Percentiles rank a stretch among this genome's conserved stretches.
Conservation (phyloP, 352 stramenopile species). For the Pythium rhizo-oryzae region DNA sequence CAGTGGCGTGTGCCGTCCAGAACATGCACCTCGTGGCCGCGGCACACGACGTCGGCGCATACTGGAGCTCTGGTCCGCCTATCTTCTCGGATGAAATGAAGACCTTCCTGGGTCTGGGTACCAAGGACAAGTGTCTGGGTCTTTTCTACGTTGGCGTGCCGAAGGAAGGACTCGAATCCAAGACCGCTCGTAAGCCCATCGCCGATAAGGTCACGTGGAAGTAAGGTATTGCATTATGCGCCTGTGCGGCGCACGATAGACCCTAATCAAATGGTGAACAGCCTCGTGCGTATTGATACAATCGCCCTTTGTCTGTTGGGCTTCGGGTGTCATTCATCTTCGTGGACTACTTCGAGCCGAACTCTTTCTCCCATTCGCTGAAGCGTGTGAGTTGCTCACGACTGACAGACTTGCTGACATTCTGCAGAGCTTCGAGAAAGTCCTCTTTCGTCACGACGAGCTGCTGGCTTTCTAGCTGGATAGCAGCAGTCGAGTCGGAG, state of each 20-base stretch:
- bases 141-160: slow-evolving; percentile 85
- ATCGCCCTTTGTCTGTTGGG: neutral
- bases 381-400: slow-evolving; percentile 51
- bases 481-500: slow-evolving; percentile 14
- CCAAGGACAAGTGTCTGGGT: slow-evolving; percentile 80
- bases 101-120: slow-evolving; percentile 61
- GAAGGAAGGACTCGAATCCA: slow-evolving; percentile 52
- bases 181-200: slow-evolving; percentile 67
- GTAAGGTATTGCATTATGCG: neutral
- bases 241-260: neutral
- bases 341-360: slow-evolving; percentile 35
- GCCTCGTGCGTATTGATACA: neutral
- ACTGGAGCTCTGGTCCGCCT: slow-evolving; percentile 82
- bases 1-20: slow-evolving; percentile 78
- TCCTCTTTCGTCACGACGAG: slow-evolving; percentile 61
- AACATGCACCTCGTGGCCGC: slow-evolving; percentile 85
- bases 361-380: slow-evolving; percentile 49
- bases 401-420: slow-evolving; percentile 57
- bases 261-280: neutral
- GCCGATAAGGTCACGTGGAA: slow-evolving; percentile 68
- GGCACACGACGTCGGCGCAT: slow-evolving; percentile 69
- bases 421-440: slow-evolving; percentile 42
- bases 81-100: slow-evolving; percentile 84
- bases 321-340: neutral
- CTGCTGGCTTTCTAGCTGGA: slow-evolving; percentile 54